phyloP scores from a whole-genome alignment of 2,329 filamentous ascomycete species.

The Trichoderma cornu-damae region DNA sequence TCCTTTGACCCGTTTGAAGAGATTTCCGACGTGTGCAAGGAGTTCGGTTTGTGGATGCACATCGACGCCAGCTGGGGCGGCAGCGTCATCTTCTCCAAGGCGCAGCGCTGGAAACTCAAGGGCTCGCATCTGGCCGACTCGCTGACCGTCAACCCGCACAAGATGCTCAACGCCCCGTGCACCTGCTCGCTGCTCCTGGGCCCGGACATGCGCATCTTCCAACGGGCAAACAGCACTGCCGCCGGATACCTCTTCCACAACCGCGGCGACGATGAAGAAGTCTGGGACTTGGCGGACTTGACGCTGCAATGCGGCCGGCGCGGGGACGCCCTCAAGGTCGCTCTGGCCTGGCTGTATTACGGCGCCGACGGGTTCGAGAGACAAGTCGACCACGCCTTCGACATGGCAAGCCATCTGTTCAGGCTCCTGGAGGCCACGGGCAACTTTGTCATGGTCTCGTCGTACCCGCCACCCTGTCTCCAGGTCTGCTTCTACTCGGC shows the following conservation, averaged over 20 bases:
- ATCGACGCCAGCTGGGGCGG: constrained; percentile 92
- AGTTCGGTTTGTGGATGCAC: constrained; percentile 80
- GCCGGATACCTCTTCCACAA: constrained; percentile 89
- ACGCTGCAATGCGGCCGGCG: constrained; percentile 89
- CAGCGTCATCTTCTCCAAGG: constrained; percentile 68
- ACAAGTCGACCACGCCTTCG: constrained; percentile 69
- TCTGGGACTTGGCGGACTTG: constrained; percentile 87
- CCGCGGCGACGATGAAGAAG: constrained; percentile 48
- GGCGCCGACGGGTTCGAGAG: constrained; percentile 66
- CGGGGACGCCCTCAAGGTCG: constrained; percentile 81
- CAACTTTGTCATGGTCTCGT: constrained; percentile 66
- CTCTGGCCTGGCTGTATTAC: constrained; percentile 85
- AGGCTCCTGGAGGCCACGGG: constrained; percentile 47
- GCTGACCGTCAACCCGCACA: constrained; percentile 88
- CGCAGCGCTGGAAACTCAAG: constrained; percentile 57
- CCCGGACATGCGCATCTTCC: constrained; percentile 70
- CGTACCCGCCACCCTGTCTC: constrained; percentile 76
- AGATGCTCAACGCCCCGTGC: constrained; percentile 89
- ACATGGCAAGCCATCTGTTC: constrained; percentile 64
- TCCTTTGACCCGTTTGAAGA: constrained; percentile 76
- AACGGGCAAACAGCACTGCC: constrained; percentile 76
- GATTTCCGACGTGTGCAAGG: constrained; percentile 65
- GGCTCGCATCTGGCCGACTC: constrained; percentile 73
- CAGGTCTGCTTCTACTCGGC: constrained; percentile 94
- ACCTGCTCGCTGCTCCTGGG: constrained; percentile 88